Percentiles rank a stretch among this genome's conserved stretches.
Conservation (phyloP, 257 asterid genomes). For the Solanum infundibuliforme region DNA sequence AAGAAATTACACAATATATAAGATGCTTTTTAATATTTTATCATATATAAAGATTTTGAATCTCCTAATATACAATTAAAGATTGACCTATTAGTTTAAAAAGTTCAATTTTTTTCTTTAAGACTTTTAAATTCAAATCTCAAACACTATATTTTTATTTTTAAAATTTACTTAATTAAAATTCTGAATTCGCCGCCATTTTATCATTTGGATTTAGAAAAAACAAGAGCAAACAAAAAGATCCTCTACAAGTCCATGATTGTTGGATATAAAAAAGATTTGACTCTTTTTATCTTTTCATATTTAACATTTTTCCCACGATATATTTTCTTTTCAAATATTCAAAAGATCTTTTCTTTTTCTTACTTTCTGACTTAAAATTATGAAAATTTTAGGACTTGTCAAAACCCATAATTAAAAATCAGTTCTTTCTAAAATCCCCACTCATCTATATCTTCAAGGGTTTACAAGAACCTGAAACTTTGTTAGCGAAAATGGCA, state of each 20-base stretch:
- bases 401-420: neutral
- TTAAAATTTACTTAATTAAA: too few species aligned
- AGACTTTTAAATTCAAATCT: neutral
- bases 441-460: neutral
- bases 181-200: too few species aligned
- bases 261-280: neutral
- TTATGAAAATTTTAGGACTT: neutral
- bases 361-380: neutral
- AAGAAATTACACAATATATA: neutral
- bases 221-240: neutral
- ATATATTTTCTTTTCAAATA: neutral
- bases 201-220: too few species aligned
- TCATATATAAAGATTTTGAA: neutral
- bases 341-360: neutral
- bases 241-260: neutral
- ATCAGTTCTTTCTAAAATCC: neutral
- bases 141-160: neutral
- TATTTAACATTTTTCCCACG: neutral
- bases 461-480: neutral
- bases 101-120: too few species aligned
- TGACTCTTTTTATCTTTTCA: neutral
- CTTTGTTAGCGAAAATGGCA: conserved; percentile 27
- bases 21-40: neutral
- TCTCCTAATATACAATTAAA: neutral
- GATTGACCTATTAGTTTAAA: neutral